Evolutionary conservation across 495 filamentous ascomycete species (phyloP).

Genomic region (Daldinia bambusicola): DNA sequence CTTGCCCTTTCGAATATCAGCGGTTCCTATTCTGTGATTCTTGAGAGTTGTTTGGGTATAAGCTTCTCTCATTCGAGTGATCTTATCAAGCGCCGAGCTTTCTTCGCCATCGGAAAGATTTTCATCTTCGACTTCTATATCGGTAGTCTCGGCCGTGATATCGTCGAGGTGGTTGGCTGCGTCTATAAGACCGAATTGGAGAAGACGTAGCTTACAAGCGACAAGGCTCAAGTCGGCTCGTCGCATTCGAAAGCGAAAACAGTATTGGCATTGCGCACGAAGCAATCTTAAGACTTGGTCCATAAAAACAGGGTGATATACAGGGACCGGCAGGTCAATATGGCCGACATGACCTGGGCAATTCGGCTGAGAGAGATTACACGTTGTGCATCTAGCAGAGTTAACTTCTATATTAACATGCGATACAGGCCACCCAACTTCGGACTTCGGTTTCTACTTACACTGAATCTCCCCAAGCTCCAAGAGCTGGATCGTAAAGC

Average conservation of each 20-base stretch:
- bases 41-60: slow-evolving; percentile 76
- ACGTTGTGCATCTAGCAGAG: slow-evolving; percentile 81
- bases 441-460: slow-evolving; percentile 58
- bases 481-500: slow-evolving; percentile 91
- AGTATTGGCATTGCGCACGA: slow-evolving; percentile 88
- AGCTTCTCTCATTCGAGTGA: slow-evolving; percentile 72
- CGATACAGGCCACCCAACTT: background rate
- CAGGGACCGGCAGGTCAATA: slow-evolving; percentile 89
- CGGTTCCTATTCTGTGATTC: slow-evolving; percentile 62
- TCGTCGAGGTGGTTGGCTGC: slow-evolving; percentile 75
- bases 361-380: slow-evolving; percentile 75
- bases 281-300: slow-evolving; percentile 87
- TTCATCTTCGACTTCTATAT: slow-evolving; percentile 45
- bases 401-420: slow-evolving; percentile 30
- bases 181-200: slow-evolving; percentile 83
- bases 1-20: slow-evolving; percentile 70
- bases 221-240: slow-evolving; percentile 77
- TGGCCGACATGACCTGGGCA: slow-evolving; percentile 96
- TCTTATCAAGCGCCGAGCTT: slow-evolving; percentile 44
- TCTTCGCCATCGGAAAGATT: slow-evolving; percentile 44
- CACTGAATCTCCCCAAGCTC: slow-evolving; percentile 85
- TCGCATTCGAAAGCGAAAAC: slow-evolving; percentile 80
- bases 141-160: slow-evolving; percentile 48
- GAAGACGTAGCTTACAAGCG: slow-evolving; percentile 83
- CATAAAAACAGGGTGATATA: slow-evolving; percentile 95